phyloP scores from a whole-genome alignment of 352 stramenopile genomes.

The Phytophthora lateralis region DNA sequence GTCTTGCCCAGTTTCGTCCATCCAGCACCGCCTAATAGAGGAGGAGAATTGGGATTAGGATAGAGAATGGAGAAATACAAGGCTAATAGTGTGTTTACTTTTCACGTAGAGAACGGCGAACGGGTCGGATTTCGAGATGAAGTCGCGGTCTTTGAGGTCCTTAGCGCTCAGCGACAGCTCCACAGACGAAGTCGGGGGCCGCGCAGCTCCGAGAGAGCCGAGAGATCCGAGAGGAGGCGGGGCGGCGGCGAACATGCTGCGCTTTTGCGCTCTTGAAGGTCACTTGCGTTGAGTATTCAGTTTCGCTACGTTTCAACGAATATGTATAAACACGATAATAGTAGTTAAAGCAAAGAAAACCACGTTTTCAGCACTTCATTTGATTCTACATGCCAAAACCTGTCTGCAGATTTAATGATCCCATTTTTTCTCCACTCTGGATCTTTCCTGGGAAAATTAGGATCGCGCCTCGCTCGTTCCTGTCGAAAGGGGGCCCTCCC shows the following conservation, averaged over 20 bases:
- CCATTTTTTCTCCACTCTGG: too few species aligned
- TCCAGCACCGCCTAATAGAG: slow-evolving; percentile 45
- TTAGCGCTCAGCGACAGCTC: slow-evolving; percentile 87
- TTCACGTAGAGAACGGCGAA: slow-evolving; percentile 74
- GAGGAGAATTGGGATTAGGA: neutral
- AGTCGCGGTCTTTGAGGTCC: slow-evolving; percentile 84
- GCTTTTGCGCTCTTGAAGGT: slow-evolving; percentile 21
- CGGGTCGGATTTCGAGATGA: slow-evolving; percentile 88
- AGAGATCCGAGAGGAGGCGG: slow-evolving; percentile 7
- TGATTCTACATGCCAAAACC: too few species aligned
- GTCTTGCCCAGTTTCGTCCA: slow-evolving; percentile 81
- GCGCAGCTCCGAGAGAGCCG: too few species aligned
- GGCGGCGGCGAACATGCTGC: slow-evolving; percentile 26
- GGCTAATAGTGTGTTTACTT: slow-evolving; percentile 31
- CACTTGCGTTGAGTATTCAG: too few species aligned
- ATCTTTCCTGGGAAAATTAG: too few species aligned
- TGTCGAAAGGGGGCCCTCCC: too few species aligned
- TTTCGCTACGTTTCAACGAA: too few species aligned
- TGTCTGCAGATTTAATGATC: too few species aligned
- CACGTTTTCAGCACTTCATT: too few species aligned
- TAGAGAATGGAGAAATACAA: slow-evolving; percentile 4
- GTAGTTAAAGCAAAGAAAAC: too few species aligned
- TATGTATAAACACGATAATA: too few species aligned
- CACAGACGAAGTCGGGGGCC: slow-evolving; percentile 53
- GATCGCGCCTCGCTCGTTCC: too few species aligned